Evolutionary conservation across 768 basidiomycete species (phyloP), one percentile per base, ranked within the genome.

Genomic region (Leccinellum albellum): DNA sequence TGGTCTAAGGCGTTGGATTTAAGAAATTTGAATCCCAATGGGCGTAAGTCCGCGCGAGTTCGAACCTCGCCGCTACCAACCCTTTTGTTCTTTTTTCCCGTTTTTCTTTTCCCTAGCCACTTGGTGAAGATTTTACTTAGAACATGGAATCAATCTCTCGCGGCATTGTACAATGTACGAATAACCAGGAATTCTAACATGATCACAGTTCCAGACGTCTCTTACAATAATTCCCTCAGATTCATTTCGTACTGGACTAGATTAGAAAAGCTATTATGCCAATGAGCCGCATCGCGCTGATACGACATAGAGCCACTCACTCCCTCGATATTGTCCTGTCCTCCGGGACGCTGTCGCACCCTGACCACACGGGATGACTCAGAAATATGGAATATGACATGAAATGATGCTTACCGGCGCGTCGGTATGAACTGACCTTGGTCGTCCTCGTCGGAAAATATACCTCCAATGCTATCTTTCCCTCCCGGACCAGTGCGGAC

Each of bases 1-100:
- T 76, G 87, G 86, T 88, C 86, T 88, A 89, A 88, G 87, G 87
- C 85, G 87, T 88, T 87, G 86, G 87, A 87, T 87, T 89, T 89
- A 89, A 88, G 87, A 61, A 23, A 54, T 72, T 67, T 86, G 86
- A 83, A 80, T 88, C 86, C 87, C 85, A 87, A 88, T 88, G 86
- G 85, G 83, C 79, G 84, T 37, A 79, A 83, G 79, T 78, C 86
- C 87, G 86, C 88, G 87, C 85, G 88, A 88, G 88, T 89, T 89
- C 87, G 87, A 89, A 87, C 85, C 88, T 88, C 87, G 86, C 88
- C 83, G 84, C 83, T 85, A 84, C 85, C 86, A 88, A 48, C 0
- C 6, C 9, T 24, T 51, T 53, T 56, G 66, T 53, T 63, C 64
- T 58, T 66, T 33, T 26, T 31, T 26, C 13, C 24, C 20, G 2